These are phyloP conservation scores for Claviceps paspali DNA, from an alignment of 2,329 filamentous ascomycete genomes.

Conservation along the genomic window DNA sequence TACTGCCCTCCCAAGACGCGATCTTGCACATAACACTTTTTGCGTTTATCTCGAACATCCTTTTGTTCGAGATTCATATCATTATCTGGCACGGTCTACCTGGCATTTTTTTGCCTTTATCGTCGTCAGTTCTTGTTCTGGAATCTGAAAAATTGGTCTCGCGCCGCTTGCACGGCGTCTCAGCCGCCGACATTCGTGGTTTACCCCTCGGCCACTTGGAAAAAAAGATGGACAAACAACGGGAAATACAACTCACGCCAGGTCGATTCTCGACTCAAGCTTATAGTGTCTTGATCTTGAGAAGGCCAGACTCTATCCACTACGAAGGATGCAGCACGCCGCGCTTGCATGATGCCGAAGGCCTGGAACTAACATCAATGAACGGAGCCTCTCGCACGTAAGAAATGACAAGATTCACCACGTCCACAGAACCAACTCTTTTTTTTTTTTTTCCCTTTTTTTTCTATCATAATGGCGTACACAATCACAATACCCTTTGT, in stretches of 20 bases:
- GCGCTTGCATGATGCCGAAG: constrained; percentile 7
- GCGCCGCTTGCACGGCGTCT: no score
- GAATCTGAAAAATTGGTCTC: no score
- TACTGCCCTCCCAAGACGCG: not conserved
- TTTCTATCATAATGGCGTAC: constrained; percentile 2
- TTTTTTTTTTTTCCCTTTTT: not conserved
- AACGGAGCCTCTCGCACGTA: not conserved
- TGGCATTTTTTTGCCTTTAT: no score
- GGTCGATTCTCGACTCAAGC: no score
- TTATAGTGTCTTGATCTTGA: no score
- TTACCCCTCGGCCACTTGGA: no score
- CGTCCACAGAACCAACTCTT: not conserved
- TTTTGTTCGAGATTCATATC: constrained; percentile 3
- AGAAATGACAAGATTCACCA: not conserved
- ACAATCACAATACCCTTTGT: constrained; percentile 5
- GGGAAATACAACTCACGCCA: no score
- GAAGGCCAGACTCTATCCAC: not conserved
- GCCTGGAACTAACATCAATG: not conserved
- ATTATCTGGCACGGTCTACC: constrained; percentile 1
- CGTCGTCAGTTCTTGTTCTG: not conserved
- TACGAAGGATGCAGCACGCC: constrained; percentile 2
- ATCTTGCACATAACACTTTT: not conserved
- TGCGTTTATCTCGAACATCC: constrained; percentile 1
- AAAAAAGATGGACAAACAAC: no score
- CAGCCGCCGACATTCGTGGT: no score